Percentiles rank a stretch among this genome's conserved stretches.
Conservation (phyloP, 2,329 filamentous ascomycete genomes). For the Xylariaceae sp. region DNA sequence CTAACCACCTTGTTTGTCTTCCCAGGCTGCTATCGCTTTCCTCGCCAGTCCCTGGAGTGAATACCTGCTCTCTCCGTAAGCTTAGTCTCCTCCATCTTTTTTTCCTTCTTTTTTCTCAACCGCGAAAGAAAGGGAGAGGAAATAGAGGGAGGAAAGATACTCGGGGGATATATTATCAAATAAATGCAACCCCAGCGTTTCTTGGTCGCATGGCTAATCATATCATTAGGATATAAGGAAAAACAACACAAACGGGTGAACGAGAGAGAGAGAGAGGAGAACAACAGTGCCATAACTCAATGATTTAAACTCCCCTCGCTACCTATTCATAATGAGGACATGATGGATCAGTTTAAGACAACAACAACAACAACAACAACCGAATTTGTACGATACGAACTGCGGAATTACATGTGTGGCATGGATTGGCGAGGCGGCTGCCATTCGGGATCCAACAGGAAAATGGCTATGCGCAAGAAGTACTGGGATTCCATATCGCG, state of each 20-base stretch:
- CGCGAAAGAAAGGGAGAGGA: not conserved
- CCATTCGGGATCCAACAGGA: not conserved
- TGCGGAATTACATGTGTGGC: constrained; percentile 8
- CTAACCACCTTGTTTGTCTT: constrained; percentile 4
- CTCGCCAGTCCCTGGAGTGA: constrained; percentile 64
- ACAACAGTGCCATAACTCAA: not conserved
- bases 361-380: not conserved
- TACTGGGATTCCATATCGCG: constrained; percentile 4
- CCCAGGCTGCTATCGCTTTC: constrained; percentile 58
- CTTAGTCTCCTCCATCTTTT: not conserved
- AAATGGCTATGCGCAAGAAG: not conserved
- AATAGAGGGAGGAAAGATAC: not conserved
- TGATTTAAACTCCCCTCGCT: not conserved
- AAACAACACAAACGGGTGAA: not conserved
- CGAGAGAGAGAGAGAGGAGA: not conserved
- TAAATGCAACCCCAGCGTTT: too few relatives aligned
- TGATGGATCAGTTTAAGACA: too few relatives aligned
- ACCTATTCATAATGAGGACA: not conserved
- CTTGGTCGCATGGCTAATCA: too few relatives aligned
- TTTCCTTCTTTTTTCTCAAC: not conserved
- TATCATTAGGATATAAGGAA: not conserved
- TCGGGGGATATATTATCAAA: too few relatives aligned
- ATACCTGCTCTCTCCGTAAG: constrained; percentile 60
- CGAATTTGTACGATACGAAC: constrained; percentile 12
- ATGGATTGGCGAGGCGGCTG: not conserved